These are phyloP conservation scores for Ogataea hybrid DNA, from an alignment of 1,139 yeast species.

Conservation along the genomic window DNA sequence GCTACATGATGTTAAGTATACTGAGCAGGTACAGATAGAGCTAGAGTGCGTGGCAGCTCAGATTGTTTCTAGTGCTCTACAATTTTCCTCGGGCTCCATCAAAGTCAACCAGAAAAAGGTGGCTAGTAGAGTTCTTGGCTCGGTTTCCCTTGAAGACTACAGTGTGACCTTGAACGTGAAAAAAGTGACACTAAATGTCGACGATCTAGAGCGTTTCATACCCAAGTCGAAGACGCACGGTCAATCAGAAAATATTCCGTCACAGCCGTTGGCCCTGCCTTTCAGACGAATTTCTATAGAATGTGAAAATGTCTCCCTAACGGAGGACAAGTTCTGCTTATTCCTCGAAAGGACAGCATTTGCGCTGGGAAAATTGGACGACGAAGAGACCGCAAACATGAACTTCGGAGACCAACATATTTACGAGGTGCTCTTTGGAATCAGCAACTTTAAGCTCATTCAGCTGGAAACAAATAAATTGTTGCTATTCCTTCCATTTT, in stretches of 20 bases:
- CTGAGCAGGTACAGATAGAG: background rate
- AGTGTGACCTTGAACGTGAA: background rate
- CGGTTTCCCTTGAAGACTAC: background rate
- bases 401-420: constrained; percentile 1
- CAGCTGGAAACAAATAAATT: constrained; percentile 1
- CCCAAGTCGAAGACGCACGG: background rate
- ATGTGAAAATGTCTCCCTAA: background rate
- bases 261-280: background rate
- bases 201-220: background rate
- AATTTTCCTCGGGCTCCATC: background rate
- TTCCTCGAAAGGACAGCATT: constrained; percentile 3
- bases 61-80: background rate
- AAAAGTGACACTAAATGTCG: background rate
- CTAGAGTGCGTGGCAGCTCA: background rate
- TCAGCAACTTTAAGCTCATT: constrained; percentile 12
- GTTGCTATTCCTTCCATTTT: constrained; percentile 15
- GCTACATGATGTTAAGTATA: background rate
- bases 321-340: background rate
- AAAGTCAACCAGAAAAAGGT: background rate
- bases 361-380: constrained; percentile 2
- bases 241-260: background rate
- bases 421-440: constrained; percentile 7
- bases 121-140: background rate
- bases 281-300: constrained; percentile 1
- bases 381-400: background rate